Conservation (phyloP, 495 filamentous ascomycete genomes). For the Neurospora sp. region DNA sequence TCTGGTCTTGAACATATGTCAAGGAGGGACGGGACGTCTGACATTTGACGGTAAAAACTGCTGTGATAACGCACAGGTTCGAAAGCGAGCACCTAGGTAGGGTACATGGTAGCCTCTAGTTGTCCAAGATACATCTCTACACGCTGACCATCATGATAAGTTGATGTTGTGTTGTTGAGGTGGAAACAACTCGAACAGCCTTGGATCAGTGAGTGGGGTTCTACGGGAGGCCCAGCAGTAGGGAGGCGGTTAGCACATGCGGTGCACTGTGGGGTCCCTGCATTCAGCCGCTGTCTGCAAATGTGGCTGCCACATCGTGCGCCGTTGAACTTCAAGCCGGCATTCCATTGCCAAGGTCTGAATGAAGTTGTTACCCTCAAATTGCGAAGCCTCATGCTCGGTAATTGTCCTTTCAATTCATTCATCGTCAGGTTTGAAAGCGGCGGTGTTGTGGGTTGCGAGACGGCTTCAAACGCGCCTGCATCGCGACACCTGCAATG, state of each 20-base stretch:
- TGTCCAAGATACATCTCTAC: not conserved
- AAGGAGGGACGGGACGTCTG: not conserved
- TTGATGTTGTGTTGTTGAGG: not conserved
- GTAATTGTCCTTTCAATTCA: not conserved
- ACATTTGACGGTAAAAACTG: not conserved
- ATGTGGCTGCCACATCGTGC: not conserved
- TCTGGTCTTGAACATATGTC: not conserved
- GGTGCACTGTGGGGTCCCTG: not conserved
- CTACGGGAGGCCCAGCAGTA: not conserved
- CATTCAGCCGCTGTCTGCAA: not conserved
- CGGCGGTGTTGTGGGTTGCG: not conserved
- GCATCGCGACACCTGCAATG: conserved; percentile 1
- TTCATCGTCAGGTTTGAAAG: not conserved
- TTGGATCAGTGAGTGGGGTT: not conserved
- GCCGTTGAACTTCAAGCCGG: not conserved
- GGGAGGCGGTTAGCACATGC: not conserved
- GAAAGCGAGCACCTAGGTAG: not conserved
- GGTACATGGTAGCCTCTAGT: not conserved
- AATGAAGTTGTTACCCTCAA: not conserved
- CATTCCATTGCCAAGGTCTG: not conserved
- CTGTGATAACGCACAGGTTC: not conserved
- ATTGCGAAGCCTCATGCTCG: too few species aligned
- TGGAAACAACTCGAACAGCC: not conserved
- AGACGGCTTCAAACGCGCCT: not conserved
- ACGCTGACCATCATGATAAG: not conserved